phyloP scores from a whole-genome alignment of 139 green algal genomes.

The Spirogloea muscicola region DNA sequence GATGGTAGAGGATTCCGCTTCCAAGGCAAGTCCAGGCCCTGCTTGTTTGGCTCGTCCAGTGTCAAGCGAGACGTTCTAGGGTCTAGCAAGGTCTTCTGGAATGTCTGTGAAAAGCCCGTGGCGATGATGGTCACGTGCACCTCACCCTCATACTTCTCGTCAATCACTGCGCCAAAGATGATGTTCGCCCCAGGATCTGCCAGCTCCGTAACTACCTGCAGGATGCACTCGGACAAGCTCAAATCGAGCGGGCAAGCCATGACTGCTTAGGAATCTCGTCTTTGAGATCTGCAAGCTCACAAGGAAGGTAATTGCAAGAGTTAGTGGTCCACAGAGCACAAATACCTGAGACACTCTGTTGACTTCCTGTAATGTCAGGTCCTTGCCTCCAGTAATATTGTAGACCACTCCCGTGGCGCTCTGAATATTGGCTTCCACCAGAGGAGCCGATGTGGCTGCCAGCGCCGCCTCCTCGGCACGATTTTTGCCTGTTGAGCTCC shows the following conservation, averaged over 20 bases:
- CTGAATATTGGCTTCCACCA: conserved; percentile 93
- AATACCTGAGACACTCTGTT: conserved; percentile 73
- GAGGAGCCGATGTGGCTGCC: conserved; percentile 79
- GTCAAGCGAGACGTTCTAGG: too few species aligned
- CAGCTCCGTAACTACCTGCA: conserved; percentile 86
- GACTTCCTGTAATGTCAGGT: conserved; percentile 86
- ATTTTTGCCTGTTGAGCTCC: conserved; percentile 61
- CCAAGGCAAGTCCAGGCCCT: too few species aligned
- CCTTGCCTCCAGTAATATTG: conserved; percentile 91
- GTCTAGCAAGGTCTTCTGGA: too few species aligned
- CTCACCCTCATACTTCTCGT: conserved; percentile 59
- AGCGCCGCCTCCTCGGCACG: conserved; percentile 67
- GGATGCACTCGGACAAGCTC: too few species aligned
- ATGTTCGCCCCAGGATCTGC: conserved; percentile 93
- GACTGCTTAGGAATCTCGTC: too few species aligned
- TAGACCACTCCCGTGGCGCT: conserved; percentile 89
- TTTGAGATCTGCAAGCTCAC: too few species aligned
- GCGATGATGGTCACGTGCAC: conserved; percentile 84
- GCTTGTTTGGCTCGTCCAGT: too few species aligned
- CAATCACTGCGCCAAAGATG: conserved; percentile 95
- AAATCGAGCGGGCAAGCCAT: too few species aligned
- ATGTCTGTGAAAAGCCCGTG: conserved; percentile 70
- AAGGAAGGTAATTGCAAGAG: too few species aligned
- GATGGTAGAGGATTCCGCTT: too few species aligned
- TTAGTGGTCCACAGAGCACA: too few species aligned